Evolutionary conservation across 1,284 basidiomycete species (phyloP).

Genomic region (Ustilago xerochloae): DNA sequence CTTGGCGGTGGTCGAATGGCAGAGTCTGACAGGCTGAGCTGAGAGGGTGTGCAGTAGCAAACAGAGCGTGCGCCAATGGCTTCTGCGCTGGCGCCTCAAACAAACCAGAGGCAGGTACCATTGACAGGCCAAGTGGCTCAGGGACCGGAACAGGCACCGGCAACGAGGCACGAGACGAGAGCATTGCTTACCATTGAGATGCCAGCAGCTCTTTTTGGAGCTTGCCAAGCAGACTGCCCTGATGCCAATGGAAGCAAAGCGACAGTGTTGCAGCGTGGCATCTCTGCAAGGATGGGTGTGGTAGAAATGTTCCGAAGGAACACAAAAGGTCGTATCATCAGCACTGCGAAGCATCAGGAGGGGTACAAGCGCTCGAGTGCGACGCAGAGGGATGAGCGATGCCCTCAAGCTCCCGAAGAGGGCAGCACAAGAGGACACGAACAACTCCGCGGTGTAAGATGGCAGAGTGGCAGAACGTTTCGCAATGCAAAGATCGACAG

Average conservation of each 20-base stretch:
- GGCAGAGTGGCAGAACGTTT: not conserved
- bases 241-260: not conserved
- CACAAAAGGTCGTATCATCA: constrained; percentile 2
- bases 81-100: not conserved
- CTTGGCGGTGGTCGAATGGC: not conserved
- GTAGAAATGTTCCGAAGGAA: constrained; percentile 38
- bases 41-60: too few relatives aligned
- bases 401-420: not conserved
- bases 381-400: not conserved
- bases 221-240: constrained; percentile 3
- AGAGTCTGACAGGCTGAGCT: not conserved
- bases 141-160: not conserved
- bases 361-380: not conserved
- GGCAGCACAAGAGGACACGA: not conserved
- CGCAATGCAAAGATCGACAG: constrained; percentile 11
- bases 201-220: not conserved
- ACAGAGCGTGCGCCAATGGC: not conserved
- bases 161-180: constrained; percentile 8
- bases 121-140: not conserved
- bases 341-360: not conserved
- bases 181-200: not conserved
- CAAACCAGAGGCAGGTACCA: not conserved
- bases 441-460: not conserved
- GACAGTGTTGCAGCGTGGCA: constrained; percentile 1
- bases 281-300: not conserved